Evolutionary conservation across 495 filamentous ascomycete species (phyloP).

Genomic region (Aspergillus biplanus): DNA sequence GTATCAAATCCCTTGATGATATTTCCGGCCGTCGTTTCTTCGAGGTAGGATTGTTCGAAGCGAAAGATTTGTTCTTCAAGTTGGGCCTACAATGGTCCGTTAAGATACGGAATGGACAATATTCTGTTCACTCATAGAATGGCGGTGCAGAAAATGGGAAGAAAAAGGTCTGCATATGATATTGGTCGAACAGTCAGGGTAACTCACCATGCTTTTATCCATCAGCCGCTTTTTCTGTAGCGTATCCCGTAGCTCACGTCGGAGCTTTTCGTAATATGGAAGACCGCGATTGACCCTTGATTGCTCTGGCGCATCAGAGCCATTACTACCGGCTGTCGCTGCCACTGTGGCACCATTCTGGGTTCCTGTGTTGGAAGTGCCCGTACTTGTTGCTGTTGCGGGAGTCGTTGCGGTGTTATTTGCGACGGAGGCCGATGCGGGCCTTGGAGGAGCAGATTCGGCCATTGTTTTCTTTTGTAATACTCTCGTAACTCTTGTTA

Average conservation of each 20-base stretch:
- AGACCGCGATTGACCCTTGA: slow-evolving; percentile 47
- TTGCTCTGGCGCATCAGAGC: slow-evolving; percentile 14
- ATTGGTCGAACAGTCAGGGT: slow-evolving; percentile 1
- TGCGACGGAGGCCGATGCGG: slow-evolving; percentile 15
- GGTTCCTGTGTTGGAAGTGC: not conserved
- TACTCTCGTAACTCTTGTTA: not conserved
- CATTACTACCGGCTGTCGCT: not conserved
- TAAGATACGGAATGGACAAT: not conserved
- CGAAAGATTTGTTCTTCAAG: slow-evolving; percentile 85
- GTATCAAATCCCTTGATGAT: slow-evolving; percentile 97
- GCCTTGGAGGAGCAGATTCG: slow-evolving; percentile 35
- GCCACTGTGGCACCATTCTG: slow-evolving; percentile 6
- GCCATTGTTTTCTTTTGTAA: slow-evolving; percentile 22
- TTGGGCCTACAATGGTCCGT: slow-evolving; percentile 44
- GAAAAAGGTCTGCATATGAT: not conserved
- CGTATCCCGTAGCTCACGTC: slow-evolving; percentile 68
- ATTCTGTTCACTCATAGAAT: not conserved
- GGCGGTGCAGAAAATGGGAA: not conserved
- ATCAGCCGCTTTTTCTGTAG: slow-evolving; percentile 68
- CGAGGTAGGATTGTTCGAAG: slow-evolving; percentile 85
- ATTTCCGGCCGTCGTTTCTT: slow-evolving; percentile 87
- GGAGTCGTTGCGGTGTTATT: slow-evolving; percentile 9
- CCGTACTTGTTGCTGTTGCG: slow-evolving; percentile 15
- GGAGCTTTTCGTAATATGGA: slow-evolving; percentile 75
- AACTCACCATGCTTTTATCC: slow-evolving; percentile 66